Evolutionary conservation across 345 rosid genomes (phyloP).

Genomic region (Mercurialis annua): DNA sequence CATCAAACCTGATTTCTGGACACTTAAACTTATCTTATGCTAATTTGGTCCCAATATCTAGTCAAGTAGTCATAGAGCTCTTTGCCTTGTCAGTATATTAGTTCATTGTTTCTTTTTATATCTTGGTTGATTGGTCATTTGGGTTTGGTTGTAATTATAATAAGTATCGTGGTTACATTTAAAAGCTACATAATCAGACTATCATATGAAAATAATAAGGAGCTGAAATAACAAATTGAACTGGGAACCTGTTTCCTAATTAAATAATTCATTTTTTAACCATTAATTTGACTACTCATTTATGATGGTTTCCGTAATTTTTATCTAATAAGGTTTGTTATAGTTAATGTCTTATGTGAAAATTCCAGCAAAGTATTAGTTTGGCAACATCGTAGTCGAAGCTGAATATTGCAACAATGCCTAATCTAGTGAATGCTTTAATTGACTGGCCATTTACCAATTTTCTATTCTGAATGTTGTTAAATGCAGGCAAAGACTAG

Average conservation of each 20-base stretch:
- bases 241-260: not conserved
- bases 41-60: not conserved
- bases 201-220: not conserved
- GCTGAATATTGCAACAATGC: not conserved
- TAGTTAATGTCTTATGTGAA: too few species aligned
- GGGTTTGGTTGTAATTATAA: not conserved
- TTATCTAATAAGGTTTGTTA: too few species aligned
- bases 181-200: not conserved
- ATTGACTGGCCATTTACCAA: not conserved
- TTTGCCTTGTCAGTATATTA: not conserved
- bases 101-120: not conserved
- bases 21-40: too few species aligned
- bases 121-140: not conserved
- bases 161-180: not conserved
- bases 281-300: not conserved
- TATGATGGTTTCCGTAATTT: too few species aligned
- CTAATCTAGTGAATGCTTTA: not conserved
- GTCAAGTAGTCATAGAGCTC: not conserved
- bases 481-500: conserved; percentile 78
- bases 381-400: not conserved
- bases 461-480: not conserved
- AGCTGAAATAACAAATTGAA: not conserved
- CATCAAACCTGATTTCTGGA: not conserved
- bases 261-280: not conserved
- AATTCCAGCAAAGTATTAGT: not conserved